These are phyloP conservation scores for Phytopythium ostracodes DNA, from an alignment of 352 stramenopile species.

Conservation along the genomic window DNA sequence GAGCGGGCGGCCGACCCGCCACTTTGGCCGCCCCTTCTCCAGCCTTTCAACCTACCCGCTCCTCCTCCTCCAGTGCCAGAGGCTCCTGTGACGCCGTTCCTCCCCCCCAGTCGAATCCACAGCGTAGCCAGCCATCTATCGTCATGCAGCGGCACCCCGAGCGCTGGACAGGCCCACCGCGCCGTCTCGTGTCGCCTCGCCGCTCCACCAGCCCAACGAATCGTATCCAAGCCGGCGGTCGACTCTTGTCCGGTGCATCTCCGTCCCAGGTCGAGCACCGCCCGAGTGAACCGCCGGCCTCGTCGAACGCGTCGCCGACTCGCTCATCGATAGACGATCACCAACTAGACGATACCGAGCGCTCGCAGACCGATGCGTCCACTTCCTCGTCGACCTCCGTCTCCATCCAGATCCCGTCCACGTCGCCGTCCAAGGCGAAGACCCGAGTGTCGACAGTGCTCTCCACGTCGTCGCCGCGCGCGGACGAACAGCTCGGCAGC, in stretches of 20 bases:
- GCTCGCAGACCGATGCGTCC: not conserved
- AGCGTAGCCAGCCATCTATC: not conserved
- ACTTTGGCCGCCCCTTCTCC: not conserved
- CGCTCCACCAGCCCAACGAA: not conserved
- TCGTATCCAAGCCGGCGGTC: not conserved
- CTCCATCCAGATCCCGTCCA: conserved; percentile 3
- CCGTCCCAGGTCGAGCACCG: conserved; percentile 1
- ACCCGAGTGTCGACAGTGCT: not conserved
- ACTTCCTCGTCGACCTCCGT: not conserved
- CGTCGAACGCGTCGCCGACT: not conserved
- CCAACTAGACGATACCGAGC: not conserved
- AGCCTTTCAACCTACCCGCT: no score
- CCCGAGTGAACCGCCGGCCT: not conserved
- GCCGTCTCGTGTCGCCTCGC: conserved; percentile 6
- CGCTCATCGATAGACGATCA: not conserved
- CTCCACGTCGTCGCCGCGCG: conserved; percentile 13
- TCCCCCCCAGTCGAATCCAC: not conserved
- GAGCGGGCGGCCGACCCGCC: not conserved
- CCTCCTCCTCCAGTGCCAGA: no score
- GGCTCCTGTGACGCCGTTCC: no score
- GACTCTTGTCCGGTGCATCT: not conserved
- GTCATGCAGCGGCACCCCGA: conserved; percentile 1
- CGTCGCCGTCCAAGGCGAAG: not conserved
- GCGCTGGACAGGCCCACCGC: not conserved
- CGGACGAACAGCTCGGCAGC: conserved; percentile 59